Percentiles rank a stretch among this genome's conserved stretches.
Evolutionary conservation across 495 filamentous ascomycete genomes (phyloP).

Genomic region (Aspergillus baeticus): DNA sequence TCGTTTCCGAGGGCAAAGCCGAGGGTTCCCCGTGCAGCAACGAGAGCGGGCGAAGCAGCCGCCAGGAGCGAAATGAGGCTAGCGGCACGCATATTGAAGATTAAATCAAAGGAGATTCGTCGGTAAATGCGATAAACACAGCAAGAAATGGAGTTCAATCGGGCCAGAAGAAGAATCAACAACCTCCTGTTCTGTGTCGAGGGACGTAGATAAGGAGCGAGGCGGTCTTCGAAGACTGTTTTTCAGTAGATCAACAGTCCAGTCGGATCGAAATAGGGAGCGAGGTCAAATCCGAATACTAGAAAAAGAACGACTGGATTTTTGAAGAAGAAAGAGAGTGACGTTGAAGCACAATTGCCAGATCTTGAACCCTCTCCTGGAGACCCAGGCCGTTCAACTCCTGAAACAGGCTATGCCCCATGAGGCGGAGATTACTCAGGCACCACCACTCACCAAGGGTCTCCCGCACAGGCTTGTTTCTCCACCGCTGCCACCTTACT

Average conservation of each 20-base stretch:
- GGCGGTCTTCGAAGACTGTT: background rate
- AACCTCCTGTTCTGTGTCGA: slow-evolving; percentile 2
- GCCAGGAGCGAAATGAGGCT: slow-evolving; percentile 36
- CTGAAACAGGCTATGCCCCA: slow-evolving; percentile 4
- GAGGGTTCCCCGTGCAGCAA: slow-evolving; percentile 40
- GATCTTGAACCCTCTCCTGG: too few species aligned
- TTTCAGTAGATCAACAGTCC: background rate
- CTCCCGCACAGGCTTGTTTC: background rate
- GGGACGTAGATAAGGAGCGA: background rate
- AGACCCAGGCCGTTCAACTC: background rate
- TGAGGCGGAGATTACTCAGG: slow-evolving; percentile 4
- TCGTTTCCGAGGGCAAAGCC: slow-evolving; percentile 52
- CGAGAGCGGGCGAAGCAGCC: slow-evolving; percentile 42
- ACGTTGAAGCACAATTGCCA: background rate
- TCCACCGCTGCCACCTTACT: slow-evolving; percentile 12
- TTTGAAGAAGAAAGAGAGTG: background rate
- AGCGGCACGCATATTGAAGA: slow-evolving; percentile 44
- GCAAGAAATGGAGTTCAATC: background rate
- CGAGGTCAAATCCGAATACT: background rate
- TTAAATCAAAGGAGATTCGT: background rate
- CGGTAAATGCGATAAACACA: background rate
- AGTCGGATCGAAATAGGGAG: background rate
- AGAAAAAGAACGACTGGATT: slow-evolving; percentile 13
- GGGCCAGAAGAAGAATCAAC: background rate
- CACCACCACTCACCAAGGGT: slow-evolving; percentile 1